Evolutionary conservation across 108 stramenopile species (phyloP).

Genomic region (Nitzschia inconspicua): DNA sequence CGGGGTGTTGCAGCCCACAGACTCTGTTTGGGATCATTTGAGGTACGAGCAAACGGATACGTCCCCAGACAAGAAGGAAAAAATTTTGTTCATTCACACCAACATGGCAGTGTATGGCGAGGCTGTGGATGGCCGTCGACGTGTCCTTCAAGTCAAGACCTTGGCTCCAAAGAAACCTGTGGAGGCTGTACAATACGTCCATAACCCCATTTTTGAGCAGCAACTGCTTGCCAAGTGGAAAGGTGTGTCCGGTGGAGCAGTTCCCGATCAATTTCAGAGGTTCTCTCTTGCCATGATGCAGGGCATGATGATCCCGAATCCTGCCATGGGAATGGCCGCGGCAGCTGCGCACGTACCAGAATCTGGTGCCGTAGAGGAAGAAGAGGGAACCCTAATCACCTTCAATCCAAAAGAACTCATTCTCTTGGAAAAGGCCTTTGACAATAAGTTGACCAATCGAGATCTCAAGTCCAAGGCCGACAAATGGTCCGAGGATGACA

Average conservation of each 20-base stretch:
- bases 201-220: conserved; percentile 28
- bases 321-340: not conserved
- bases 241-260: not conserved
- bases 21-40: conserved; percentile 38
- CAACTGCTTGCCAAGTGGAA: conserved; percentile 24
- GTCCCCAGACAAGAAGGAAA: conserved; percentile 12
- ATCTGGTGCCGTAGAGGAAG: conserved; percentile 1
- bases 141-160: conserved; percentile 33
- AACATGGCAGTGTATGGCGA: conserved; percentile 15
- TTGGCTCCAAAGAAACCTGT: conserved; percentile 7
- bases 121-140: conserved; percentile 11
- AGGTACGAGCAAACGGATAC: conserved; percentile 8
- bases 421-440: conserved; percentile 33
- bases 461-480: conserved; percentile 22
- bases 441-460: conserved; percentile 17
- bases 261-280: not conserved
- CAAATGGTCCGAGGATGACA: conserved; percentile 30
- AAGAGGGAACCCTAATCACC: conserved; percentile 16
- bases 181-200: conserved; percentile 11
- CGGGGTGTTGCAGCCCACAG: conserved; percentile 28
- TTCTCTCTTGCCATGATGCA: not conserved
- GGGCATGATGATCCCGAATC: not conserved
- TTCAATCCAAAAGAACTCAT: conserved; percentile 37
- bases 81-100: conserved; percentile 30
- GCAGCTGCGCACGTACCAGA: not conserved